Base-by-base conservation (phyloP, 1,284 basidiomycete genomes). In the Irpex sp. region DNA sequence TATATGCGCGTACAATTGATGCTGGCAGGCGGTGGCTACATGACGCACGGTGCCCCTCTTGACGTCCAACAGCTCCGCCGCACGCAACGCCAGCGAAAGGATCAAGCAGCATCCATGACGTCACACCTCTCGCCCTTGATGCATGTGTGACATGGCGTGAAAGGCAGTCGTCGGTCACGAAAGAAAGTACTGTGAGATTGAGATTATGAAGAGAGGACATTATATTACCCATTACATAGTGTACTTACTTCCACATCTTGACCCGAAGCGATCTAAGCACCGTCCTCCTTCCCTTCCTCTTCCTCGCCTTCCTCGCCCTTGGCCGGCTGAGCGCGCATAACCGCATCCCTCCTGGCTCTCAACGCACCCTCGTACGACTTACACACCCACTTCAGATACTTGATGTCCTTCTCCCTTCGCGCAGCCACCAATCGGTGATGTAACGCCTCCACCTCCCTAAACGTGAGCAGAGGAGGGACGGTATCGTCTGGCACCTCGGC, bases 361-460 rank as follows among this genome's bases (percentile, higher is more conserved):
- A 94, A 71, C 10, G 85, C 80, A 65, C 84, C 83, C 63, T 84
- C 81, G 67, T 91, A 91, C 7, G 86, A 75, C 73, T 84, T 84
- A 67, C 81, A 84, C 1, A 86, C 70, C 77, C 84, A 91, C 63
- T 83, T 89, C 48, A 91, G 61, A 67, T 84, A 90, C 12, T 74
- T 78, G 45, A 91, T 74, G 16, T 82, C 82, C 23, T 75, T 73
- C 19, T 47, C 48, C 48, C 36, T 49, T 52, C 77, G 72, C 19
- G 75, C 75, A 1, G 77, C 79, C 5, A 85, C 82, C 39, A 90
- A 72, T 39, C 84, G 78, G 61, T 87, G 80, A 67, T 91, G 89
- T 52, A 91, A 73, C 16, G 85, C 60, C 65, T 90, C 87, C 21
- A 91, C 63, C 67, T 91, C 88, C 4, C 72, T 66, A 68, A 90